Evolutionary conservation across 2,329 filamentous ascomycete species (phyloP).

Genomic region (Botrytis sinoallii): DNA sequence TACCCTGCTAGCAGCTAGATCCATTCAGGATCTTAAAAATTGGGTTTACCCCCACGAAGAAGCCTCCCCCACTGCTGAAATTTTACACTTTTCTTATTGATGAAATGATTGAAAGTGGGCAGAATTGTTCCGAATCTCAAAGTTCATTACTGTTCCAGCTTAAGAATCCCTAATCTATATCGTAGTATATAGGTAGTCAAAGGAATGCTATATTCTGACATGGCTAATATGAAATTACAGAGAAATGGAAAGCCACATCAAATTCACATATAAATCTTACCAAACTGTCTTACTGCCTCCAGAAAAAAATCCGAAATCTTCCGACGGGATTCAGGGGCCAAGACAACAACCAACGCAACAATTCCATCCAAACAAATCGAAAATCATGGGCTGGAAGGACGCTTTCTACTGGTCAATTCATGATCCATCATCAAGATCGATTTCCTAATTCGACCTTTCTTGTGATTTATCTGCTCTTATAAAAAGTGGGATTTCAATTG

Average conservation of each 20-base stretch:
- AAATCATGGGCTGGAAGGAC: neutral
- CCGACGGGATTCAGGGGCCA: neutral
- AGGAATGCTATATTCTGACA: neutral
- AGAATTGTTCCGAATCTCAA: neutral
- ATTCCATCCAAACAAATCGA: neutral
- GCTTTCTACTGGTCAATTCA: neutral
- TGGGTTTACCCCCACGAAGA: conserved; percentile 9
- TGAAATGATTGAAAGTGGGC: neutral
- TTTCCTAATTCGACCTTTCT: neutral
- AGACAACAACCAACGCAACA: neutral
- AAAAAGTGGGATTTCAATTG: conserved; percentile 6
- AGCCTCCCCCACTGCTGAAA: neutral
- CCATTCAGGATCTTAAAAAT: neutral
- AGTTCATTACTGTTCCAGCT: neutral
- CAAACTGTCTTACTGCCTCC: neutral
- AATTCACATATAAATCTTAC: neutral
- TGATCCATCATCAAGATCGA: neutral
- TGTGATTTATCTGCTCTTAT: neutral
- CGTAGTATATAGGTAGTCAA: neutral
- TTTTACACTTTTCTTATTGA: neutral
- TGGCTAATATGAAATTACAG: neutral
- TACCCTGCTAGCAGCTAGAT: conserved; percentile 4
- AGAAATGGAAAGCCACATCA: neutral
- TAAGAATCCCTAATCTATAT: neutral
- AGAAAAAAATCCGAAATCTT: conserved; percentile 5